phyloP scores from a whole-genome alignment of 192 early-diverging fungal genomes.

The Backusella mclennaniae region DNA sequence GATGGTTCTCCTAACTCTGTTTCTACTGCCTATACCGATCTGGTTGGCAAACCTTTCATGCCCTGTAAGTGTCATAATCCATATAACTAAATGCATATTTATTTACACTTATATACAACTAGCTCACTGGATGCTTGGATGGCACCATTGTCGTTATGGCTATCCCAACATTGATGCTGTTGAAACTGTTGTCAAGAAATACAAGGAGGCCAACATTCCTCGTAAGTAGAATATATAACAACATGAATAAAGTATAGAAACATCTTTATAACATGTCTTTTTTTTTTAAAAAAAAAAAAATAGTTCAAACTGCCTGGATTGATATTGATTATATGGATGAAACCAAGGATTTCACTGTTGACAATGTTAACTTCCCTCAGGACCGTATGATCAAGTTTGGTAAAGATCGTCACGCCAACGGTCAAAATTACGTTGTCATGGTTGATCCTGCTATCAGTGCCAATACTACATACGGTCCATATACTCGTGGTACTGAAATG shows the following conservation, averaged over 20 bases:
- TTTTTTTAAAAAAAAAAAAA: neutral
- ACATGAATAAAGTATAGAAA: neutral
- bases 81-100: neutral
- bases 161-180: slow-evolving; percentile 56
- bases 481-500: slow-evolving; percentile 44
- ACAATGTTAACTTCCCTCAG: slow-evolving; percentile 52
- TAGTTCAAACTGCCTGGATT: slow-evolving; percentile 45
- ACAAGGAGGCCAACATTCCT: slow-evolving; percentile 56
- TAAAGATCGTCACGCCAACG: slow-evolving; percentile 37
- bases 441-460: slow-evolving; percentile 63
- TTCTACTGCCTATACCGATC: slow-evolving; percentile 55
- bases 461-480: slow-evolving; percentile 47
- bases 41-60: slow-evolving; percentile 61
- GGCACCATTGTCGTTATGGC: slow-evolving; percentile 43
- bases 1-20: slow-evolving; percentile 36
- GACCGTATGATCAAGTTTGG: slow-evolving; percentile 47
- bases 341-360: slow-evolving; percentile 60
- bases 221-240: slow-evolving; percentile 31
- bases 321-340: slow-evolving; percentile 75
- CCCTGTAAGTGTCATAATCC: slow-evolving; percentile 37
- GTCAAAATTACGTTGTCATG: slow-evolving; percentile 63
- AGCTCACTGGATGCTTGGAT: slow-evolving; percentile 36
- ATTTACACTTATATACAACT: neutral
- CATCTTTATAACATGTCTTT: neutral
- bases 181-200: slow-evolving; percentile 51